Conservation (phyloP, 2,329 filamentous ascomycete genomes). For the Xylaria sp. region DNA sequence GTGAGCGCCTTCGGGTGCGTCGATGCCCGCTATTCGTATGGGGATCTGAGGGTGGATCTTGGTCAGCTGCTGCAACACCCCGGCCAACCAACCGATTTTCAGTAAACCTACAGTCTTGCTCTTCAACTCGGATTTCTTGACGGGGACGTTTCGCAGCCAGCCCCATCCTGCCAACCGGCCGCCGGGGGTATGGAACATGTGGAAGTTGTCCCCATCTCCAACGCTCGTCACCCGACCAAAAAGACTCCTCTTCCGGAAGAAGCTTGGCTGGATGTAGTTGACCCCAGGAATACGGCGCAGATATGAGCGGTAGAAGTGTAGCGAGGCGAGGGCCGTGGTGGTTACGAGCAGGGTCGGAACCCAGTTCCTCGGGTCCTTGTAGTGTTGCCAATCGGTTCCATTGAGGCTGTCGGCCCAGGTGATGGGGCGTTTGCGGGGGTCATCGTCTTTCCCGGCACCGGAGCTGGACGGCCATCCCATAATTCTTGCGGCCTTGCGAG, state of each 20-base stretch:
- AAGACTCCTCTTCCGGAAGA: constrained; percentile 75
- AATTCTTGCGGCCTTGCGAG: constrained; percentile 23
- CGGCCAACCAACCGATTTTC: constrained; percentile 5
- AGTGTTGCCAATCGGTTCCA: constrained; percentile 55
- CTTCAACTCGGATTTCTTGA: constrained; percentile 67
- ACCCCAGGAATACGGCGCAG: constrained; percentile 83
- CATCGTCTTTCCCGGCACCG: constrained; percentile 27
- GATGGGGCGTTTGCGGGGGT: constrained; percentile 39
- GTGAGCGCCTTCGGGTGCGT: constrained; percentile 90
- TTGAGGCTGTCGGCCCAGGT: constrained; percentile 49
- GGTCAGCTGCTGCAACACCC: constrained; percentile 4
- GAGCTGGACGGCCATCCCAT: constrained; percentile 39
- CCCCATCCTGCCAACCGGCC: constrained; percentile 86
- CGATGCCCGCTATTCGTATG: constrained; percentile 86
- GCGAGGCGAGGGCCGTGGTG: constrained; percentile 54
- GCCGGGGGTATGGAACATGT: constrained; percentile 93
- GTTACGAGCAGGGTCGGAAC: constrained; percentile 58
- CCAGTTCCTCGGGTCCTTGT: constrained; percentile 57
- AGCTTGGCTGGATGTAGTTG: constrained; percentile 71
- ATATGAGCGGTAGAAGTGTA: constrained; percentile 72
- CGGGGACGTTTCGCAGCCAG: constrained; percentile 80
- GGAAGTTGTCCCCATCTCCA: constrained; percentile 95
- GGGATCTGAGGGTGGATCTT: constrained; percentile 66
- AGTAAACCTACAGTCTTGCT: constrained; percentile 69
- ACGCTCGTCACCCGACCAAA: constrained; percentile 90